Percentiles rank a stretch among this genome's conserved stretches.
Conservation (phyloP, 371 early-diverging fungal genomes). For the Rhizopus sp. region DNA sequence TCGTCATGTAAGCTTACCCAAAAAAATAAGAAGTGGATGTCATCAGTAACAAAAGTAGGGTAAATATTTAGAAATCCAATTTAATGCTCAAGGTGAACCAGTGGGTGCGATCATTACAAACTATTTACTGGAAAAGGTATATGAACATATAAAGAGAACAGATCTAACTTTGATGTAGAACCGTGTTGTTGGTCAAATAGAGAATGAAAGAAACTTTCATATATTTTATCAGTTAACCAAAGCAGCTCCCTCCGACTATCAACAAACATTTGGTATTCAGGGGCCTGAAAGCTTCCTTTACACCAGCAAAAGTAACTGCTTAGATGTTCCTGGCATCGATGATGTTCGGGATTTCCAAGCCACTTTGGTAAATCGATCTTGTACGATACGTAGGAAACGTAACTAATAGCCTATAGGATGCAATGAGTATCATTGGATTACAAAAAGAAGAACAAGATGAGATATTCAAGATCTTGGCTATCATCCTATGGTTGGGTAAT, state of each 20-base stretch:
- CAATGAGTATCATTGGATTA: constrained; percentile 82
- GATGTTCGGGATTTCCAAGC: constrained; percentile 75
- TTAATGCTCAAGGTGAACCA: constrained; percentile 90
- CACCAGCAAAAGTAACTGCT: constrained; percentile 73
- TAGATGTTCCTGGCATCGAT: constrained; percentile 82
- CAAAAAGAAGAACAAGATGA: constrained; percentile 73
- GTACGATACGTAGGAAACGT: too few species aligned
- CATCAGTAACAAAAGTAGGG: constrained; percentile 53
- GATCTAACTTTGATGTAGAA: constrained; percentile 40
- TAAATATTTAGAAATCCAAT: constrained; percentile 99
- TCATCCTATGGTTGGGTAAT: constrained; percentile 86
- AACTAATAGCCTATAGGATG: constrained; percentile 45
- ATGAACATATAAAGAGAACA: background rate
- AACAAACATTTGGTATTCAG: constrained; percentile 74
- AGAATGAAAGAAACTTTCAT: constrained; percentile 97
- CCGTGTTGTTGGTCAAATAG: constrained; percentile 95
- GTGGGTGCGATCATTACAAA: constrained; percentile 98
- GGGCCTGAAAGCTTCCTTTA: constrained; percentile 84
- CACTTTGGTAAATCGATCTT: constrained; percentile 56
- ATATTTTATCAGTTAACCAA: constrained; percentile 93
- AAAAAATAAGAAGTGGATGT: background rate
- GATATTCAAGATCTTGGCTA: constrained; percentile 80
- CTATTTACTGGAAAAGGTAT: constrained; percentile 97
- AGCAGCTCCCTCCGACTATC: constrained; percentile 73
- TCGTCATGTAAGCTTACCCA: constrained; percentile 79